Base-by-base conservation (phyloP, 1,284 basidiomycete genomes). In the Leccinum olivaceoglutinosum region DNA sequence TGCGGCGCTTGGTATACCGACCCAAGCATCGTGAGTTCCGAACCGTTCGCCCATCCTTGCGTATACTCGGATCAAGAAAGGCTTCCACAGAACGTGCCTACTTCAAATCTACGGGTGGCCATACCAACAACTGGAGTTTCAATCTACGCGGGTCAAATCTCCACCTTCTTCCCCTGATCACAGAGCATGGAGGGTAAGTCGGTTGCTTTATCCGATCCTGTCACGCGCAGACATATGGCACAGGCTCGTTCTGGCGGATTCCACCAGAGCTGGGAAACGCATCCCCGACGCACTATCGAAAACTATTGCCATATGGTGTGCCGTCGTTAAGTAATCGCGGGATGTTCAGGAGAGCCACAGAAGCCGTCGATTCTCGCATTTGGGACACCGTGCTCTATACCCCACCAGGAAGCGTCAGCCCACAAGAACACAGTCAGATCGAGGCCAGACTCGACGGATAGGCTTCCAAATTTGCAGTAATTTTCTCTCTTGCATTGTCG, bases 31-130 rank as follows among this genome's bases (percentile, higher is more conserved):
- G 87, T 88, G 70, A 70, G 82, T n/a, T 62, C 25, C 5, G 3
- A 12, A 46, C 9, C 34, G 2, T 32, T 36, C 51, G 0, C 32
- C 6, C 39, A 7, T 44, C 8, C n/a, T 38, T 16, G 38, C 18
- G 11, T 34, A 39, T 2, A 38, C 12, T 14, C 10, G 4, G 0
- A 5, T 12, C 1, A 41, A 44, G 8, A 32, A 59, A 82, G 81
- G 71, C 79, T 10, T 75, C 73, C 16, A 62, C 75, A 39, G 70
- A 77, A 54, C 78, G 82, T 0, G 92, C 90, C 12, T 98, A 99
- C 79, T 98, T 98, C 84, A 99, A 99, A 76, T 96, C 94, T 0
- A 98, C 96, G 0, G 96, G 98, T 70, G 96, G 96, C 0, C 96
- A 98, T 71, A 89, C 86, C 66, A 84, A 86, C 36, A 87, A 93